Conservation (phyloP, 441 rosid genomes). For the Erysimum pusillum region DNA sequence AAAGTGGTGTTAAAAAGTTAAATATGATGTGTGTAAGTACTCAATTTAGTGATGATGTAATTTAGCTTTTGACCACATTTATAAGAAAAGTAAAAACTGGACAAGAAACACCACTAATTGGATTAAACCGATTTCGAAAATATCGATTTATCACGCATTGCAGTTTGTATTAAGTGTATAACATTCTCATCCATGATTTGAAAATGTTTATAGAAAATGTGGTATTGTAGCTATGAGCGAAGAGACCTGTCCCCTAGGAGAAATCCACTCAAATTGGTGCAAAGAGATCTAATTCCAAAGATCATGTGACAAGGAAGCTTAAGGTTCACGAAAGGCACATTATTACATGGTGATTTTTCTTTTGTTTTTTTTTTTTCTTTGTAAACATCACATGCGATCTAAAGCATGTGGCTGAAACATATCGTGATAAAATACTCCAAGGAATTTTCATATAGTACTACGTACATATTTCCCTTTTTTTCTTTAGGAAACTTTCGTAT, state of each 20-base stretch:
- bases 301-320: not conserved
- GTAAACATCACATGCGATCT: not conserved
- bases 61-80: not conserved
- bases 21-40: not conserved
- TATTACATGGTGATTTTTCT: constrained; percentile 1
- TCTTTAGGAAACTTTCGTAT: not conserved
- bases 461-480: not conserved
- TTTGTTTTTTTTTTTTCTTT: not conserved
- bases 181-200: no score
- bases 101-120: no score
- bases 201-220: no score
- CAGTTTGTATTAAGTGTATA: no score
- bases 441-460: not conserved
- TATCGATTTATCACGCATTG: no score
- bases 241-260: not conserved
- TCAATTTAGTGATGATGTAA: not conserved
- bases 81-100: no score
- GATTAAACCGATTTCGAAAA: no score
- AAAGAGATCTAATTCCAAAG: not conserved
- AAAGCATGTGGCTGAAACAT: not conserved
- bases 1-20: not conserved
- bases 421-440: not conserved
- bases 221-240: not conserved
- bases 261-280: not conserved
- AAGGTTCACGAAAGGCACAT: constrained; percentile 33